phyloP scores from a whole-genome alignment of 1,139 yeast species.

The Suhomyces kunorum region DNA sequence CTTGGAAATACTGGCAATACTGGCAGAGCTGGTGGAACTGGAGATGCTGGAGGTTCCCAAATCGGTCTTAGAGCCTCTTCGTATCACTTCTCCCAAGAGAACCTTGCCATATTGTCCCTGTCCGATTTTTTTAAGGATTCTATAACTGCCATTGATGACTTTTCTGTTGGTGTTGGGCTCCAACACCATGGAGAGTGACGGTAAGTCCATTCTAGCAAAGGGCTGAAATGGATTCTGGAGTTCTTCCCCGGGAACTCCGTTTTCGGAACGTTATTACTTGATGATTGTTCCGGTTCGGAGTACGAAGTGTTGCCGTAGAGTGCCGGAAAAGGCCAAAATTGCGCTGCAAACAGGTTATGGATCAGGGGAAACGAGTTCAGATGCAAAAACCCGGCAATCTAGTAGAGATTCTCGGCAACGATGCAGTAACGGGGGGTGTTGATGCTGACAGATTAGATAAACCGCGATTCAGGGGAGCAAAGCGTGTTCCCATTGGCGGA shows the following conservation, averaged over 20 bases:
- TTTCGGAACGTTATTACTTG: not conserved
- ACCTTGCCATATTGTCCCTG: constrained; percentile 50
- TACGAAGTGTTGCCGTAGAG: too few relatives aligned
- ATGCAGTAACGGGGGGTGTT: too few relatives aligned
- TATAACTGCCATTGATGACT: constrained; percentile 37
- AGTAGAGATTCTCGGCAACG: too few relatives aligned
- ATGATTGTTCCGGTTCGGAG: not conserved
- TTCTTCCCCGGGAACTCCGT: not conserved
- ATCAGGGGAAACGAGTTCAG: too few relatives aligned
- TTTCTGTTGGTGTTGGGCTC: constrained; percentile 35
- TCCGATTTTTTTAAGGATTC: constrained; percentile 42
- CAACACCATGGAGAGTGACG: constrained; percentile 30
- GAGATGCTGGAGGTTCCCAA: not conserved
- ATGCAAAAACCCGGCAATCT: too few relatives aligned
- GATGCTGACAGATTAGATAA: too few relatives aligned
- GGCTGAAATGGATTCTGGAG: not conserved
- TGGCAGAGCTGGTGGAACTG: too few relatives aligned
- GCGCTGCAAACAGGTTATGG: too few relatives aligned
- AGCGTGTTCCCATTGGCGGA: too few relatives aligned
- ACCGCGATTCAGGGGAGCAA: too few relatives aligned
- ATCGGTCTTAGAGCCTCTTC: constrained; percentile 2
- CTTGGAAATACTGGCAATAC: too few relatives aligned
- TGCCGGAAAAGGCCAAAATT: too few relatives aligned
- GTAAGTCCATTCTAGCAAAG: constrained; percentile 13
- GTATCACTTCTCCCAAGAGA: constrained; percentile 33